These are phyloP conservation scores for apple (Malus domestica) DNA, from an alignment of 306 rosid genomes.

Conservation along the genomic window ASM211411v1 NC_041791.1:2538501-2539000, in stretches of 20 bases:
- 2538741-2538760: background rate
- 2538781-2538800: fast-evolving
- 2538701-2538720: background rate
- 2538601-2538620: background rate
- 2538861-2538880: background rate
- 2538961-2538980: background rate
- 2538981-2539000: background rate
- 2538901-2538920: background rate
- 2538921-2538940: background rate
- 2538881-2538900: background rate
- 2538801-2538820: too few species aligned
- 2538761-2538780: background rate
- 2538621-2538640: background rate
- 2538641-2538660: background rate
- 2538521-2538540: background rate
- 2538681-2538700: background rate
- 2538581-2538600: background rate
- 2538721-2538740: background rate
- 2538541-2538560: background rate
- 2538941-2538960: background rate
- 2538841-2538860: background rate
- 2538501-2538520: background rate
- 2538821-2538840: too few species aligned
- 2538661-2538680: background rate
- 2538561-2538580: fast-evolving